A percentile compares a stretch with the other conserved stretches of the same genome.
Conservation (phyloP, 2,329 filamentous ascomycete species). For the Trichoderma sp. region DNA sequence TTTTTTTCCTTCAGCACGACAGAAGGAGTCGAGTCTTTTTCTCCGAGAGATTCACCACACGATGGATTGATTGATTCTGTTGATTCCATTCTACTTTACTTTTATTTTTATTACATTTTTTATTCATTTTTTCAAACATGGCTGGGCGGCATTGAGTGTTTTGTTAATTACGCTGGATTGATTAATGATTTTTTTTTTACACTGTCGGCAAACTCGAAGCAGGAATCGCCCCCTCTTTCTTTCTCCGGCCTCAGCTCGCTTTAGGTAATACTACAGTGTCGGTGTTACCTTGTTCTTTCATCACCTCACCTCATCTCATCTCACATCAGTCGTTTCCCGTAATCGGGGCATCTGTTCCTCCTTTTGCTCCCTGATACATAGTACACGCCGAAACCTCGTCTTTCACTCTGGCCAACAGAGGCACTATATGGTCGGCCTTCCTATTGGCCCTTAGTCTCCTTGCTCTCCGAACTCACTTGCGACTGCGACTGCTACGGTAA, state of each 20-base stretch:
- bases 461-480: background rate
- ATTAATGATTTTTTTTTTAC: no score
- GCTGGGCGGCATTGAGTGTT: background rate
- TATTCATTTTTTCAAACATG: background rate
- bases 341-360: background rate
- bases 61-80: background rate
- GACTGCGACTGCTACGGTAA: background rate
- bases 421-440: background rate
- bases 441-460: background rate
- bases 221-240: background rate
- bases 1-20: background rate
- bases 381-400: background rate
- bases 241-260: background rate
- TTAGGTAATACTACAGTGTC: background rate
- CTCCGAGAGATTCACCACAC: background rate
- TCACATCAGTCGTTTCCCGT: background rate
- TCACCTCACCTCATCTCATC: background rate
- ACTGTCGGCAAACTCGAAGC: no score
- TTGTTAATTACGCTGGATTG: no score
- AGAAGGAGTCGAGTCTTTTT: no score
- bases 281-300: background rate
- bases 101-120: background rate
- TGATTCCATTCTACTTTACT: background rate
- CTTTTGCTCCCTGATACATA: background rate
- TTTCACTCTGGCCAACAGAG: background rate